A percentile compares a stretch with the other conserved stretches of the same genome.
Conservation (phyloP, 257 asterid species). For the Lycium ferocissimum region DNA sequence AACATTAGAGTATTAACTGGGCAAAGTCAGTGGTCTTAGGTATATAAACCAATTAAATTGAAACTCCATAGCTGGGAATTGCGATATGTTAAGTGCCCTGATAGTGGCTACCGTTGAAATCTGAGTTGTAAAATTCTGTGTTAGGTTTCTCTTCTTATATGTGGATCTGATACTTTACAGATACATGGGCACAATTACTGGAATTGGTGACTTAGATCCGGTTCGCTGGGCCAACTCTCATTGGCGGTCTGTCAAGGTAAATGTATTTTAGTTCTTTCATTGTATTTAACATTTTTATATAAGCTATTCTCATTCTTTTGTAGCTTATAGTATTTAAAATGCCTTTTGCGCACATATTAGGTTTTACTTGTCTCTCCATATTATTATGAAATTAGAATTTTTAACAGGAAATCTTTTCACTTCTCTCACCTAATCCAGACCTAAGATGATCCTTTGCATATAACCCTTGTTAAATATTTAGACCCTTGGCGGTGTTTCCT, state of each 20-base stretch:
- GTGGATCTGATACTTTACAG: constrained; percentile 50
- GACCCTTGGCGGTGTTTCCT: neutral
- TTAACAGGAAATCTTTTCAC: neutral
- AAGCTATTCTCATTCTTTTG: neutral
- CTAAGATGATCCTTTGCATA: neutral
- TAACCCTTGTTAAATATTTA: neutral
- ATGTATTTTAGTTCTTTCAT: neutral
- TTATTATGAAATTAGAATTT: neutral
- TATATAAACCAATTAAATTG: neutral
- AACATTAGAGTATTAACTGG: neutral
- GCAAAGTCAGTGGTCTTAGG: neutral
- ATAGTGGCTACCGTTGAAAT: neutral
- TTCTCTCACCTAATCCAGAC: neutral
- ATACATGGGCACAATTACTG: constrained; percentile 98
- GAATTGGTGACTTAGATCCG: constrained; percentile 87
- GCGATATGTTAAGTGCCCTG: neutral
- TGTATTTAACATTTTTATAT: neutral
- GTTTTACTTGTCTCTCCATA: neutral
- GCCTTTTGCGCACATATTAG: neutral
- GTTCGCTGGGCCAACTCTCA: constrained; percentile 98
- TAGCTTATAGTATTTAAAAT: neutral
- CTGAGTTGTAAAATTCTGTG: neutral
- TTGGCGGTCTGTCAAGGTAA: constrained; percentile 97
- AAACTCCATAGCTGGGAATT: neutral
- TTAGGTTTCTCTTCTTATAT: constrained; percentile 32